Evolutionary conservation across 108 stramenopile genomes (phyloP), one percentile per base, ranked within the genome.

Genomic region (Fragilaria crotonensis): DNA sequence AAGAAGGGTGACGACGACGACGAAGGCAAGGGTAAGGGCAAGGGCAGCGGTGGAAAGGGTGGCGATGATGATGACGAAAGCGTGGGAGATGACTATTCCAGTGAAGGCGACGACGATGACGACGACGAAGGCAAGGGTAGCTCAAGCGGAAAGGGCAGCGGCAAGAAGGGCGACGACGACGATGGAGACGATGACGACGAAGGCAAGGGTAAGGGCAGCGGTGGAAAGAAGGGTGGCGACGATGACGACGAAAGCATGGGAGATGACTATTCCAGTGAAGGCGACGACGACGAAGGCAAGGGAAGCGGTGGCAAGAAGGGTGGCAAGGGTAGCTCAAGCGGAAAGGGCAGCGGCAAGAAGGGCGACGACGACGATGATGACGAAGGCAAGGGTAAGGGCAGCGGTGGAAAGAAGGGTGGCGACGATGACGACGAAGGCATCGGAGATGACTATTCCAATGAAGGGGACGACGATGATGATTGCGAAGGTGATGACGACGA

Each of bases 81-180:
- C 83, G 33, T 85, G 72, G 50, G 67, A 76, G 19, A 64, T 83
- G 68, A 75, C 63, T 45, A 83, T 75, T n/a, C n/a, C n/a, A n/a
- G n/a, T n/a, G n/a, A n/a, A n/a, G n/a, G n/a, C n/a, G n/a, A n/a
- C n/a, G n/a, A n/a, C n/a, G n/a, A n/a, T n/a, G n/a, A n/a, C n/a
- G n/a, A n/a, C n/a, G n/a, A n/a, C n/a, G n/a, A n/a, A n/a, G n/a
- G n/a, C n/a, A n/a, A n/a, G n/a, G n/a, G n/a, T n/a, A n/a, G n/a
- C n/a, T n/a, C n/a, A n/a, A 46, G 77, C 74, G 1, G 78, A 85
- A 4, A 85, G 87, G 60, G 60, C 71, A 33, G 57, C 85, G 30
- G 79, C 79, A 0, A 49, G 87, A 33, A 76, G 80, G 11, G 68
- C 57, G 5, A 71, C 54, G 45, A 90, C 87, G 85, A 80, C 70